Percentiles rank a stretch among this genome's conserved stretches.
Evolutionary conservation across 768 basidiomycete species (phyloP).

Genomic region (Collybiopsis luxurians): DNA sequence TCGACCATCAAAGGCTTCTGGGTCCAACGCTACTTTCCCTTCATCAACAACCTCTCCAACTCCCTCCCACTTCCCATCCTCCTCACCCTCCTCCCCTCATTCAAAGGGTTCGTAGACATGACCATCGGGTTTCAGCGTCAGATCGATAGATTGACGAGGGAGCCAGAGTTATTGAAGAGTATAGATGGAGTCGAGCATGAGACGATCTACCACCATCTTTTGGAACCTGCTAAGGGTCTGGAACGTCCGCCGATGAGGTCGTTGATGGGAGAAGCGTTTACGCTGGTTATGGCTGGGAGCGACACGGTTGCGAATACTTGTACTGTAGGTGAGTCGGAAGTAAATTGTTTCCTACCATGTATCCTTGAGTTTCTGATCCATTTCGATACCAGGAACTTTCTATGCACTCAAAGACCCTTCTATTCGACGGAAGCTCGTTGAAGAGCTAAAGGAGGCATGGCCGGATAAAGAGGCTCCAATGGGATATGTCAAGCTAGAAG

Average conservation of each 20-base stretch:
- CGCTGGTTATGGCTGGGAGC: constrained; percentile 7
- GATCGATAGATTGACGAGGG: neutral
- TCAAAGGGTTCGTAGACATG: neutral
- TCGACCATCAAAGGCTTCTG: neutral
- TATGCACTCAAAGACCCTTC: constrained; percentile 22
- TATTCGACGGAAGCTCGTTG: constrained; percentile 17
- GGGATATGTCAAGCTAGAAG: constrained; percentile 28
- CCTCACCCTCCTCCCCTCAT: neutral
- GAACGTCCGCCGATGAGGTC: neutral
- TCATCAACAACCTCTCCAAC: neutral
- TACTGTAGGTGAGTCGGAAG: constrained; percentile 6
- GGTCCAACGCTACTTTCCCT: constrained; percentile 3
- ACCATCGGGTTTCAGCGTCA: neutral
- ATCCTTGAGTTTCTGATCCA: too few relatives aligned
- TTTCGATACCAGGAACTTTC: constrained; percentile 17
- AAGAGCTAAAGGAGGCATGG: constrained; percentile 31
- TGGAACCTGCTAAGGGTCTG: constrained; percentile 1
- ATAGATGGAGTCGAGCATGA: constrained; percentile 8
- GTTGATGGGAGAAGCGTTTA: constrained; percentile 1
- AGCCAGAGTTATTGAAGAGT: neutral
- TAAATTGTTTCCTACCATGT: too few relatives aligned
- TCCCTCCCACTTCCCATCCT: neutral
- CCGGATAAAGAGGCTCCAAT: constrained; percentile 26
- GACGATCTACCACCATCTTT: constrained; percentile 7
- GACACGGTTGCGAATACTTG: constrained; percentile 29